Conservation (phyloP, 495 filamentous ascomycete species). For the Immersiella caudata region DNA sequence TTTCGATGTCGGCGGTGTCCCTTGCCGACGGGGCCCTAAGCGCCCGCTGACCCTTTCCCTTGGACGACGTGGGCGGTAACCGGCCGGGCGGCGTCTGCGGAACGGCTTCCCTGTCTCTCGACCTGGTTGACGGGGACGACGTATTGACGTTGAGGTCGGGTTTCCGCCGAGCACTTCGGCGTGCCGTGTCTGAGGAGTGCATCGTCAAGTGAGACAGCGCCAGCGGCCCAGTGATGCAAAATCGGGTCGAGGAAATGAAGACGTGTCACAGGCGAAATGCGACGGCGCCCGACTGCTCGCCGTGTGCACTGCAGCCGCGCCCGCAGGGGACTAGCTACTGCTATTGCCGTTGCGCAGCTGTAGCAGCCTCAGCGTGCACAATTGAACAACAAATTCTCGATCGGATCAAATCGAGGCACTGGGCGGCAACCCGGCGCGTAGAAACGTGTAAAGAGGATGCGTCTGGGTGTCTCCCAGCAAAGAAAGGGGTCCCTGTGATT, state of each 20-base stretch:
- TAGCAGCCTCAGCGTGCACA: conserved; percentile 10
- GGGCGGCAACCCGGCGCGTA: conserved; percentile 28
- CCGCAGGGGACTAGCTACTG: not conserved
- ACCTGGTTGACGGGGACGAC: conserved; percentile 23
- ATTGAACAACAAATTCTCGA: conserved; percentile 10
- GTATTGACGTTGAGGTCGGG: conserved; percentile 38
- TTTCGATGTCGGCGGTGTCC: conserved; percentile 38
- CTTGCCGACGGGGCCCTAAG: conserved; percentile 31
- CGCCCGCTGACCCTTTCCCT: conserved; percentile 27
- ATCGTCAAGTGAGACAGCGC: conserved; percentile 23
- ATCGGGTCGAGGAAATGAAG: conserved; percentile 21
- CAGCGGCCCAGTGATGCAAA: conserved; percentile 14
- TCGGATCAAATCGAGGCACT: not conserved
- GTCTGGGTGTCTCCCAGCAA: conserved; percentile 11
- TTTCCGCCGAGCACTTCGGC: conserved; percentile 27
- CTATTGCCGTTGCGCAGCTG: not conserved
- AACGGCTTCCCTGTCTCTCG: conserved; percentile 19
- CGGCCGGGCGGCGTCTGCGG: conserved; percentile 29
- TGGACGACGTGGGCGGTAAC: conserved; percentile 25
- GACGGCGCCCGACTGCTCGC: not conserved
- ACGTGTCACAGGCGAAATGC: conserved; percentile 25
- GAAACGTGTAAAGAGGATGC: conserved; percentile 36
- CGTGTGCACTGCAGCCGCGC: no score
- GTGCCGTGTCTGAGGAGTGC: conserved; percentile 30
- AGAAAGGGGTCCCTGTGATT: conserved; percentile 5